phyloP scores from a whole-genome alignment of 176 grass and related monocot species.

The Chloris gayana region DNA sequence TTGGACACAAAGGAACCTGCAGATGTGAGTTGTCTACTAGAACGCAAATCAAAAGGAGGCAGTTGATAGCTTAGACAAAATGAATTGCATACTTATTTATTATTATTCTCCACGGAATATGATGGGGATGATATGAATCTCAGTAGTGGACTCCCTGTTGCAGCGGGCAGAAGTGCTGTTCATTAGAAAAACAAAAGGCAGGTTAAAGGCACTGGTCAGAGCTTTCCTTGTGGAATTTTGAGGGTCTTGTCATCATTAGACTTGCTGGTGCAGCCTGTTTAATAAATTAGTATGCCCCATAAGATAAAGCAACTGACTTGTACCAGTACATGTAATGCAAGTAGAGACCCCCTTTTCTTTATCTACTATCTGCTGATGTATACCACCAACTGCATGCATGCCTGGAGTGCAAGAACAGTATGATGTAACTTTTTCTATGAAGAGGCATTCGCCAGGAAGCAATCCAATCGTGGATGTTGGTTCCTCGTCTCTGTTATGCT shows the following conservation, averaged over 20 bases:
- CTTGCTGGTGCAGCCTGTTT: constrained; percentile 48
- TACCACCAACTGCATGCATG: constrained; percentile 31
- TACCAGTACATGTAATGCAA: constrained; percentile 30
- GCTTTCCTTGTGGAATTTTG: constrained; percentile 57
- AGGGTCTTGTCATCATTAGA: constrained; percentile 60
- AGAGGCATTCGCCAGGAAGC: constrained; percentile 16
- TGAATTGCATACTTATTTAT: not conserved
- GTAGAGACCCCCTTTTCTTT: not conserved
- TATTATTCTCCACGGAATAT: constrained; percentile 21
- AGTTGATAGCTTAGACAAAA: constrained; percentile 10
- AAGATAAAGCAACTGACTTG: constrained; percentile 48
- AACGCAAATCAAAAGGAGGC: constrained; percentile 35
- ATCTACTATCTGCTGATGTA: constrained; percentile 30
- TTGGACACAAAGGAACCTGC: constrained; percentile 71
- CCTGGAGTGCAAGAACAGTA: constrained; percentile 37
- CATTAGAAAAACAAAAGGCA: constrained; percentile 42
- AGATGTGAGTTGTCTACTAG: constrained; percentile 44
- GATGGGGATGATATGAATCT: constrained; percentile 58
- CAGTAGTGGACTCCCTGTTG: constrained; percentile 60
- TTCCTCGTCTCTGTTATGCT: constrained; percentile 25
- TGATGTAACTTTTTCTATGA: not conserved
- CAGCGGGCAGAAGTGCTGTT: constrained; percentile 4
- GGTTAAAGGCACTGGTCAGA: constrained; percentile 44
- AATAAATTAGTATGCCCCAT: constrained; percentile 35
- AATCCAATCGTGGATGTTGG: constrained; percentile 16